Conservation (phyloP, 768 basidiomycete genomes). For the Calocybe indica region DNA sequence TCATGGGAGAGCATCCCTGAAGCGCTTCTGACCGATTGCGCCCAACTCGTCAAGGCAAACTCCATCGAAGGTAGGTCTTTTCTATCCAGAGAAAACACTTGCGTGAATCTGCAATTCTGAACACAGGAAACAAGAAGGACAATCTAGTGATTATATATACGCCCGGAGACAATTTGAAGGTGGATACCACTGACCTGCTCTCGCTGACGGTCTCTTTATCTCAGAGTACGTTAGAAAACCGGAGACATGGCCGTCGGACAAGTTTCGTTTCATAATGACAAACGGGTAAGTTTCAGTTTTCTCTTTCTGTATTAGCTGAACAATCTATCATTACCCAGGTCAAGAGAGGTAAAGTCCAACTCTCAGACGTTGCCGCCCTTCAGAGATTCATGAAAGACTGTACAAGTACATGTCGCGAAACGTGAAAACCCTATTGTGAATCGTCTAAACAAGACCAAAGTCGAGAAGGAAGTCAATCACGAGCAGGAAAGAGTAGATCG, state of each 20-base stretch:
- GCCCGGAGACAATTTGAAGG: constrained; percentile 88
- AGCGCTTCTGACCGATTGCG: constrained; percentile 73
- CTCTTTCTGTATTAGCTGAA: not conserved
- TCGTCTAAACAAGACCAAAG: constrained; percentile 89
- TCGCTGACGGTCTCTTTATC: not conserved
- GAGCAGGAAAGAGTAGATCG: constrained; percentile 84
- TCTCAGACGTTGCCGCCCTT: not conserved
- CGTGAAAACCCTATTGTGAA: constrained; percentile 90
- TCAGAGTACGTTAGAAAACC: constrained; percentile 61
- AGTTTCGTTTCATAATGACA: constrained; percentile 92
- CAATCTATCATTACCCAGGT: constrained; percentile 39
- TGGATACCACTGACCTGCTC: constrained; percentile 20
- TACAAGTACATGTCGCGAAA: constrained; percentile 64
- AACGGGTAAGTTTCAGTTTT: constrained; percentile 45
- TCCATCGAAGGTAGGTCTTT: constrained; percentile 77
- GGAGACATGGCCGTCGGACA: constrained; percentile 97
- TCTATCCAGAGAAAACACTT: not conserved
- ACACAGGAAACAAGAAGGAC: constrained; percentile 90
- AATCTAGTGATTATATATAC: constrained; percentile 93
- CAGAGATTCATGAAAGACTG: not conserved
- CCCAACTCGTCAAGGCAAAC: constrained; percentile 96
- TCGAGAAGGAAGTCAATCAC: constrained; percentile 80
- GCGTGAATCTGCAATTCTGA: constrained; percentile 1
- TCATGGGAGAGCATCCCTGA: constrained; percentile 86
- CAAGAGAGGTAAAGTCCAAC: constrained; percentile 54